phyloP scores from a whole-genome alignment of 495 filamentous ascomycete species.

The Annulohypoxylon stygium region DNA sequence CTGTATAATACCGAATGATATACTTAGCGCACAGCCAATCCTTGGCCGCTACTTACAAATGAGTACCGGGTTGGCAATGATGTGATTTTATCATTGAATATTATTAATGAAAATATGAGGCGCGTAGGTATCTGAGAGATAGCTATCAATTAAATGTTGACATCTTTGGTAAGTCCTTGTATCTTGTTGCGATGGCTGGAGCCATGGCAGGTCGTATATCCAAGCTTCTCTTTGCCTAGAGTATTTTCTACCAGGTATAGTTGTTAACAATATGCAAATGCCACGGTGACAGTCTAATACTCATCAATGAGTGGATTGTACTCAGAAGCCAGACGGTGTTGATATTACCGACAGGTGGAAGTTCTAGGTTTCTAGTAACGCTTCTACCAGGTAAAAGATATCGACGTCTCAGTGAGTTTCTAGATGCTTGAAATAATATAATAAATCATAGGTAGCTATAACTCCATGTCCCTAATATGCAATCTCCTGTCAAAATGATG shows the following conservation, averaged over 20 bases:
- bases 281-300: too few species aligned
- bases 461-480: not conserved
- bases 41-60: not conserved
- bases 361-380: too few species aligned
- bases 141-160: not conserved
- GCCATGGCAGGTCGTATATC: not conserved
- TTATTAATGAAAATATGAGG: not conserved
- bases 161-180: not conserved
- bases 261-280: too few species aligned
- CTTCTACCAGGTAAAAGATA: not conserved
- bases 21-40: conserved; percentile 1
- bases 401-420: not conserved
- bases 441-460: not conserved
- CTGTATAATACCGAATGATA: not conserved
- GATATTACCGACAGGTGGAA: too few species aligned
- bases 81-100: not conserved
- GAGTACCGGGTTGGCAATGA: not conserved
- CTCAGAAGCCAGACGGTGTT: too few species aligned
- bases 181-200: not conserved
- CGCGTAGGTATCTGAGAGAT: not conserved
- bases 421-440: not conserved
- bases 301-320: too few species aligned
- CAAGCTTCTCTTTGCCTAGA: not conserved
- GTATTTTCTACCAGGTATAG: not conserved
- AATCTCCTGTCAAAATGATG: not conserved